Conservation (phyloP, 371 early-diverging fungal genomes). For the Actinomortierella wolfii region DNA sequence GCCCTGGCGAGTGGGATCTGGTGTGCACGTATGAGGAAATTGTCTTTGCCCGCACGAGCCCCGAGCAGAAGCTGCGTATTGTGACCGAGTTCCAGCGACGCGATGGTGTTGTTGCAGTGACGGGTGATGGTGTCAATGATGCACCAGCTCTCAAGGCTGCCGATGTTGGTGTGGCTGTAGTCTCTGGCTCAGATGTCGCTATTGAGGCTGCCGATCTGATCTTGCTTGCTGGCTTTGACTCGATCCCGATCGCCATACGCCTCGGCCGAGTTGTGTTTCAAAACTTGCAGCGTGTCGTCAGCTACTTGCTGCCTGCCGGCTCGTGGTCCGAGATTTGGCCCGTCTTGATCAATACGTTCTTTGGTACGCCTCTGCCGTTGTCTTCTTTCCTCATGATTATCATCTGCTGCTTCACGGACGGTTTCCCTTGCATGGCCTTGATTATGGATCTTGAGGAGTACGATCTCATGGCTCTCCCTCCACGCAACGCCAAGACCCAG, state of each 20-base stretch:
- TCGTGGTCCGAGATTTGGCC: conserved; percentile 73
- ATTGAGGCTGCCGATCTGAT: conserved; percentile 81
- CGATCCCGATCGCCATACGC: conserved; percentile 72
- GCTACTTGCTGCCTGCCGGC: conserved; percentile 76
- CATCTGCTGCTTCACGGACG: conserved; percentile 59
- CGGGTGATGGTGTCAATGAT: conserved; percentile 95
- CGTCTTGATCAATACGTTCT: conserved; percentile 67
- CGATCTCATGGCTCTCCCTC: conserved; percentile 60
- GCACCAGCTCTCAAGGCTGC: conserved; percentile 83
- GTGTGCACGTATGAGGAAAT: conserved; percentile 70
- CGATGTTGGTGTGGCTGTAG: conserved; percentile 84
- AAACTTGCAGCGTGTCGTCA: conserved; percentile 79
- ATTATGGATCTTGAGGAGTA: conserved; percentile 69
- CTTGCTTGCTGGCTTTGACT: conserved; percentile 68
- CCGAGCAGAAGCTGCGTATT: conserved; percentile 81
- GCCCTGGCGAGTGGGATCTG: conserved; percentile 58
- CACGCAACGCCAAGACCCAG: conserved; percentile 63
- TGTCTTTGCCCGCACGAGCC: conserved; percentile 84
- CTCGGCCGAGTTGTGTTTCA: conserved; percentile 83
- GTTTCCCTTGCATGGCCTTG: conserved; percentile 59
- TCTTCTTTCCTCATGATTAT: conserved; percentile 66
- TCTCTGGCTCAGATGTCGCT: conserved; percentile 74
- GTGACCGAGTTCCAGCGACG: conserved; percentile 71
- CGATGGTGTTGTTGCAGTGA: conserved; percentile 72
- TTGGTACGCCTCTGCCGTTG: conserved; percentile 69